phyloP scores from a whole-genome alignment of 306 rosid genomes.

The Erythrophleum fordii region DNA sequence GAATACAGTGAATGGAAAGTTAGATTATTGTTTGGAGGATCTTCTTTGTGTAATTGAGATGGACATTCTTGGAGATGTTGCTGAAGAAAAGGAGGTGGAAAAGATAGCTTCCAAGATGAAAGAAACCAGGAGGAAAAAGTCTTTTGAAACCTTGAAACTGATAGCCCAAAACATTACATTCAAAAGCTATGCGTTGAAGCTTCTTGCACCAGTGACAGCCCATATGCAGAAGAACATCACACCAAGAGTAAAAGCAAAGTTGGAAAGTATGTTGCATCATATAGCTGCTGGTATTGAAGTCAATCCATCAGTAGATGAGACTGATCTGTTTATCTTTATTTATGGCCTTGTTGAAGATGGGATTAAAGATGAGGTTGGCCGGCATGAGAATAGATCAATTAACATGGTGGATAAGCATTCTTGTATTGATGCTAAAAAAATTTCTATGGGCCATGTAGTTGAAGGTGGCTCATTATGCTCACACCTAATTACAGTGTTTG shows the following conservation, averaged over 20 bases:
- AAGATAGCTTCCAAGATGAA: slow-evolving; percentile 96
- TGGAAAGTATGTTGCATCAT: slow-evolving; percentile 78
- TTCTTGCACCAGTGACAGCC: slow-evolving; percentile 71
- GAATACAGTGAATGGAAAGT: slow-evolving; percentile 60
- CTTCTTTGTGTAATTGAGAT: slow-evolving; percentile 76
- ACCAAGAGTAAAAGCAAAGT: slow-evolving; percentile 69
- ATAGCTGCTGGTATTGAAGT: slow-evolving; percentile 86
- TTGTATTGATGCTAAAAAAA: slow-evolving; percentile 43
- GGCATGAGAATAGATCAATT: slow-evolving; percentile 45
- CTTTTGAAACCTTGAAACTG: slow-evolving; percentile 80
- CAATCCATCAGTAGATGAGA: slow-evolving; percentile 81
- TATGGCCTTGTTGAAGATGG: slow-evolving; percentile 82
- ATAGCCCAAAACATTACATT: slow-evolving; percentile 80
- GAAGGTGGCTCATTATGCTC: slow-evolving; percentile 65
- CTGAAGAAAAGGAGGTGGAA: slow-evolving; percentile 94
- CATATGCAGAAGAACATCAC: slow-evolving; percentile 66
- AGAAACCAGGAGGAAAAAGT: slow-evolving; percentile 78
- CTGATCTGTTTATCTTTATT: slow-evolving; percentile 70
- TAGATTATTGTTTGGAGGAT: slow-evolving; percentile 88
- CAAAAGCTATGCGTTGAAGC: slow-evolving; percentile 69
- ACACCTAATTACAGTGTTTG: slow-evolving; percentile 81
- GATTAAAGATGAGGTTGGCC: slow-evolving; percentile 58
- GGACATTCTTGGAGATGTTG: slow-evolving; percentile 88
- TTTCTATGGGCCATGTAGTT: slow-evolving; percentile 48
- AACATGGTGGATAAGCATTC: slow-evolving; percentile 41